These are phyloP conservation scores for Podospora tetraspora DNA, from an alignment of 495 filamentous ascomycete genomes.

Conservation along the genomic window DNA sequence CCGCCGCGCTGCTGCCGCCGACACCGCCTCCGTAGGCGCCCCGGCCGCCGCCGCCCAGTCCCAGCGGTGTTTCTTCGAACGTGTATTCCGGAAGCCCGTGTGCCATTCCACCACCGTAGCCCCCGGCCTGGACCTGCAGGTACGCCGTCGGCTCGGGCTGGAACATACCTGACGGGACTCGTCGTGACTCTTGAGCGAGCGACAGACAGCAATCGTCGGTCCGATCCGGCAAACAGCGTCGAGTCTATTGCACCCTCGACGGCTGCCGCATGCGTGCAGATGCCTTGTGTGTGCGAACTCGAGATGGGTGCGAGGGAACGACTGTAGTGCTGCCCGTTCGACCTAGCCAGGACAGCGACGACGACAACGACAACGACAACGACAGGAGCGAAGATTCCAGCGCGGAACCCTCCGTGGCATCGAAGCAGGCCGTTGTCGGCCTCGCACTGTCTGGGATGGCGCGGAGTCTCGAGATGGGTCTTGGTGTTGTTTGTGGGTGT, in stretches of 20 bases:
- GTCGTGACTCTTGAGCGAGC: not conserved
- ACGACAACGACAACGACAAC: constrained; percentile 10
- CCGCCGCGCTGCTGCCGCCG: constrained; percentile 13
- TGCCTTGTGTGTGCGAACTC: not conserved
- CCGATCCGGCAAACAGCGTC: not conserved
- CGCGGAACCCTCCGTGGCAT: constrained; percentile 3
- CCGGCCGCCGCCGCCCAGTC: constrained; percentile 21
- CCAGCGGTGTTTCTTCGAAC: constrained; percentile 39
- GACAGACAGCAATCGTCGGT: not conserved
- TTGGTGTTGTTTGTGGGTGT: not conserved
- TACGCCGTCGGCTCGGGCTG: constrained; percentile 49
- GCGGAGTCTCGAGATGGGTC: not conserved
- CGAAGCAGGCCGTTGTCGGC: constrained; percentile 4
- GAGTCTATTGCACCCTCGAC: not conserved
- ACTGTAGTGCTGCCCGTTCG: not conserved
- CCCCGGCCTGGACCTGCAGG: constrained; percentile 31
- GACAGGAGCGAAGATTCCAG: not conserved
- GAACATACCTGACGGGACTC: constrained; percentile 42
- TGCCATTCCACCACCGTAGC: constrained; percentile 29
- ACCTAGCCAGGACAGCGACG: not conserved
- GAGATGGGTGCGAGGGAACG: not conserved
- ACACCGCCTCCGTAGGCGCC: constrained; percentile 17
- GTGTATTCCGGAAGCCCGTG: constrained; percentile 42
- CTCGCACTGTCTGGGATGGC: not conserved
- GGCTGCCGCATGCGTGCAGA: constrained; percentile 9